Base-by-base conservation (phyloP, 352 stramenopile species). In the Achlya hypogyna region DNA sequence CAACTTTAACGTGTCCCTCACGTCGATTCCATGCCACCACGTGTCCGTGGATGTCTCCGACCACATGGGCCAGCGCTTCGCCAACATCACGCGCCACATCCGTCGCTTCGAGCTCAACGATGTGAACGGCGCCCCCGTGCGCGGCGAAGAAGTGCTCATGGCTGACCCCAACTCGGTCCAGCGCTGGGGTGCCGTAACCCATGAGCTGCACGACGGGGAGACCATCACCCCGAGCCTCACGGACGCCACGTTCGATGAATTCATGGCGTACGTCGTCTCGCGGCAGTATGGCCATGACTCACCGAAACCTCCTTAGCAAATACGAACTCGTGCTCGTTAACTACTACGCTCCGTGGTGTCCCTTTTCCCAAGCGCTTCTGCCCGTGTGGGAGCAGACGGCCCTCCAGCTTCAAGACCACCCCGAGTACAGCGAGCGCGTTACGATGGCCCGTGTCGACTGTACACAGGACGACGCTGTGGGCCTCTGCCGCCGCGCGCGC, bases 311-410 rank as follows among this genome's bases (percentile, higher is more conserved):
- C n/a, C n/a, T n/a, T n/a, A 45, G 38, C 76, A 91, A 89, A 71
- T 90, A 93, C 69, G 83, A 93, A 65, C 74, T 93, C 32, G 83
- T 91, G 62, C 72, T 93, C 31, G 81, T 93, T 52, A 91, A 93
- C 65, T 93, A 86, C 60, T 92, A 91, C 64, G 85, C 85, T 23
- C 85, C 83, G 0, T 93, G 85, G 85, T 93, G 85, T 69, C 78
- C 74, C 23, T 93, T 79, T 71, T 87, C 78, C 51, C 85, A 87
- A 62, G 67, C 83, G 53, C 76, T 93, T 35, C 81, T 89, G 62
- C 85, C 85, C 0, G 78, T 89, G 51, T 93, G 85, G 85, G 81
- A 91, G 54, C 74, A 76, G 49, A 85, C 83, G 0, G 85, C 85
- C 8, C 76, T 79, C 20, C 80, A 91, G 66, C 64, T 91, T 27